These are phyloP conservation scores for Venturia carpophila DNA, from an alignment of 2,329 filamentous ascomycete genomes.

Conservation along the genomic window DNA sequence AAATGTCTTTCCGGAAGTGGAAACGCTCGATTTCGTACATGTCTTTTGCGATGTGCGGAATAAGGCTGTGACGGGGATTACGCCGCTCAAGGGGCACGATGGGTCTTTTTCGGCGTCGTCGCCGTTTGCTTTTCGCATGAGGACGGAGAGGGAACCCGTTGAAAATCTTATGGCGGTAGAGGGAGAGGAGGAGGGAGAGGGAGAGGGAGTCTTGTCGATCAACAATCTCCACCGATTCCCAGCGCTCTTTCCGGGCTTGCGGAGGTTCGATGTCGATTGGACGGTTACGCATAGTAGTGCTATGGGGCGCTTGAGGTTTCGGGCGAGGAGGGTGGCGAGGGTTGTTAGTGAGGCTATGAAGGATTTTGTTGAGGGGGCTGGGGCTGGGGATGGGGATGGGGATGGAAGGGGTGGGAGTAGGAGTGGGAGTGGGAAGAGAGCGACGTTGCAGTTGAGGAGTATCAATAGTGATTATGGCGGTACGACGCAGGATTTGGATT, in stretches of 20 bases:
- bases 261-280: not conserved
- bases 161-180: not conserved
- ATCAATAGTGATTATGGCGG: conserved; percentile 5
- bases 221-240: not conserved
- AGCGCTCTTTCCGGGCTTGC: not conserved
- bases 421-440: not conserved
- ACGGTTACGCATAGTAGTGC: not conserved
- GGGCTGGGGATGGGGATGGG: not conserved
- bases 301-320: not conserved
- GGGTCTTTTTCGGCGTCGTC: not conserved
- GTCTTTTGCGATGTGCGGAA: not conserved
- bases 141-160: not conserved
- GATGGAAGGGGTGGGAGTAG: not conserved
- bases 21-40: not conserved
- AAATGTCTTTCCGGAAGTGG: not conserved
- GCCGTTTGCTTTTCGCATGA: not conserved
- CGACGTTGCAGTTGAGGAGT: conserved; percentile 4
- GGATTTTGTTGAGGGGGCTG: not conserved
- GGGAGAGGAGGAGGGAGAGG: not conserved
- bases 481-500: not conserved
- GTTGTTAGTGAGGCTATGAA: not conserved
- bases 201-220: not conserved
- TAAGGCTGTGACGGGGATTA: not conserved
- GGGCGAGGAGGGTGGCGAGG: not conserved
- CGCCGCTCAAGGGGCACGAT: not conserved